These are phyloP conservation scores for Bolboschoenus planiculmis DNA, from an alignment of 176 grass and related monocot species.

Conservation along the genomic window DNA sequence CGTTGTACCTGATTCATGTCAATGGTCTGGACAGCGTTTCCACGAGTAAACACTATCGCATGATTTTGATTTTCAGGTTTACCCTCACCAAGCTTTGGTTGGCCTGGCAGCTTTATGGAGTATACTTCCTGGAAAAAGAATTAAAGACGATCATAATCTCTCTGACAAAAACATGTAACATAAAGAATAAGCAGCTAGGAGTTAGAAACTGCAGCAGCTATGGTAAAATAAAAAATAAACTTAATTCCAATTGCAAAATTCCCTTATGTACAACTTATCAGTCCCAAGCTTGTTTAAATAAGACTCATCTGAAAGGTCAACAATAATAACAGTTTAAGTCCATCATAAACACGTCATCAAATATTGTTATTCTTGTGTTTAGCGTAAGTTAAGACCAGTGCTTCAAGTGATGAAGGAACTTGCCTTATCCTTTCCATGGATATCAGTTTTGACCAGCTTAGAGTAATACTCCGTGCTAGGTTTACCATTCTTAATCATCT, in stretches of 20 bases:
- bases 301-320: not conserved
- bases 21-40: conserved; percentile 92
- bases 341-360: not conserved
- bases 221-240: too few relatives aligned
- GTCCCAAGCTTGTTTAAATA: not conserved
- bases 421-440: conserved; percentile 90
- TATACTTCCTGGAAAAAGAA: conserved; percentile 60
- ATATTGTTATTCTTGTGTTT: not conserved
- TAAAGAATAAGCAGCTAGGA: not conserved
- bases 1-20: conserved; percentile 94
- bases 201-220: not conserved
- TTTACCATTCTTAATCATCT: conserved; percentile 66
- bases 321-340: not conserved
- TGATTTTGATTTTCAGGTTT: conserved; percentile 99
- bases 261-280: not conserved
- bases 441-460: conserved; percentile 94
- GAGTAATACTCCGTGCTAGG: conserved; percentile 71
- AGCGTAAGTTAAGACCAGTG: not conserved
- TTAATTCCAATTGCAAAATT: not conserved
- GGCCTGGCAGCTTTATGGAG: conserved; percentile 80
- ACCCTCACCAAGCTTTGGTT: conserved; percentile 85
- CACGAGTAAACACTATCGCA: conserved; percentile 87
- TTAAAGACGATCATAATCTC: not conserved
- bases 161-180: conserved; percentile 16
- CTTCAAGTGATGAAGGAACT: not conserved